Base-by-base conservation (phyloP, 2,329 filamentous ascomycete species). In the Alternaria burnsii region DNA sequence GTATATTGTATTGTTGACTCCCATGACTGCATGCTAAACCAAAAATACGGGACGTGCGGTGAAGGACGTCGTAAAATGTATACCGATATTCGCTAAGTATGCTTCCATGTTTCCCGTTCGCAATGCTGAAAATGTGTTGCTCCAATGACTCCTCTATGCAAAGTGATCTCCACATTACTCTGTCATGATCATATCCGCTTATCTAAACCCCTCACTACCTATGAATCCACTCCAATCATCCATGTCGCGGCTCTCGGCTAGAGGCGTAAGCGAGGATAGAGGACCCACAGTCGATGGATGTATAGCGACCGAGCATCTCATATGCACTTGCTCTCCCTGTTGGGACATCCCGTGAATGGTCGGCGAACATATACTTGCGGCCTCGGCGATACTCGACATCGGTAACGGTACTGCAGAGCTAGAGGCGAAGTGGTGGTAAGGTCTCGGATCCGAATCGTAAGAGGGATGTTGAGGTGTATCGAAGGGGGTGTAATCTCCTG, bases 181-280 rank as follows among this genome's bases (percentile, higher is more conserved):
- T 24, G 3, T 3, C 30, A 22, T 2, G 0, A 8, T 11, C 4
- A 24, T 7, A 18, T 4, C n/a, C 0, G 9, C 20, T 20, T 26
- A 46, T 6, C 32, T 26, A 6, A 26, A 20, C 12, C 20, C 32
- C 18, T 41, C 52, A 10, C n/a, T 7, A n/a, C 32, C 30, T 9
- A 14, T 12, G 18, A 32, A 46, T 12, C 40, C 22, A 30, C 32
- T 26, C 48, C 47, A 53, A 40, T 61, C 48, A 12, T 58, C 28
- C 16, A 61, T 42, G 16, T 22, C 40, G 16, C 48, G 42, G 16
- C 42, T 44, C 30, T 52, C 44, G 1, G 38, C 24, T 18, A 50
- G 18, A 24, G 42, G 26, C 24, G 55, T 54, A 18, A 46, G 18
- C 20, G 20, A 22, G 4, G 36, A 38, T 12, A 18, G 24, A 10